phyloP scores from a whole-genome alignment of 768 basidiomycete genomes.

The Xerocomellus dryophilus region DNA sequence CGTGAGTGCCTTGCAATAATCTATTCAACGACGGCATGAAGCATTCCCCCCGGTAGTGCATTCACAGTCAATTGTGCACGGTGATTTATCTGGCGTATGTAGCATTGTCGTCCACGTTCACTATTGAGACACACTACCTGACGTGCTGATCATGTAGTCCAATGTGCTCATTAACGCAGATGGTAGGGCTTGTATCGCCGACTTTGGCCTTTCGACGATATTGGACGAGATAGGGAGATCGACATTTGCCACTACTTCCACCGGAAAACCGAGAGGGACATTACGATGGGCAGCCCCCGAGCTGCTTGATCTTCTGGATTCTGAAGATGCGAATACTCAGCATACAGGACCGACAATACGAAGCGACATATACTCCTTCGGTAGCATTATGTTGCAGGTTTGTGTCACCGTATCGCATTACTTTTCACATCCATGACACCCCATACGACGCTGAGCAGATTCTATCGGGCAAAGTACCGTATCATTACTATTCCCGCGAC shows the following conservation, averaged over 20 bases:
- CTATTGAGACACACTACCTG: not conserved
- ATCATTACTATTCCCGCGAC: constrained; percentile 1
- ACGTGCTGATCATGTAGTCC: not conserved
- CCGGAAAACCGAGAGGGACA: constrained; percentile 1
- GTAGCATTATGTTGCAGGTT: constrained; percentile 32
- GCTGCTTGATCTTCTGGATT: constrained; percentile 28
- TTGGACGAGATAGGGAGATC: not conserved
- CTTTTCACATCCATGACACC: not conserved
- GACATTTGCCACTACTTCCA: not conserved
- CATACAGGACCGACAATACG: not conserved
- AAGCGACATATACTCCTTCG: constrained; percentile 18
- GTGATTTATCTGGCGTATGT: constrained; percentile 1
- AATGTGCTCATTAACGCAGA: not conserved
- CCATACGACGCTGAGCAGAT: constrained; percentile 1
- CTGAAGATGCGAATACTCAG: constrained; percentile 7
- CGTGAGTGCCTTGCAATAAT: not conserved
- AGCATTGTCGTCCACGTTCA: not conserved
- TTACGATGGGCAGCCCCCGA: constrained; percentile 44
- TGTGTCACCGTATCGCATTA: not conserved
- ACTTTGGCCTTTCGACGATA: not conserved
- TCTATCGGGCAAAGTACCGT: constrained; percentile 1
- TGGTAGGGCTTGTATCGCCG: not conserved
- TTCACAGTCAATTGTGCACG: not conserved
- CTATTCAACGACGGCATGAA: no score
- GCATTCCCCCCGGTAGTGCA: not conserved